phyloP scores from a whole-genome alignment of 2,329 filamentous ascomycete species.

The Ceratocystis albifundus region DNA sequence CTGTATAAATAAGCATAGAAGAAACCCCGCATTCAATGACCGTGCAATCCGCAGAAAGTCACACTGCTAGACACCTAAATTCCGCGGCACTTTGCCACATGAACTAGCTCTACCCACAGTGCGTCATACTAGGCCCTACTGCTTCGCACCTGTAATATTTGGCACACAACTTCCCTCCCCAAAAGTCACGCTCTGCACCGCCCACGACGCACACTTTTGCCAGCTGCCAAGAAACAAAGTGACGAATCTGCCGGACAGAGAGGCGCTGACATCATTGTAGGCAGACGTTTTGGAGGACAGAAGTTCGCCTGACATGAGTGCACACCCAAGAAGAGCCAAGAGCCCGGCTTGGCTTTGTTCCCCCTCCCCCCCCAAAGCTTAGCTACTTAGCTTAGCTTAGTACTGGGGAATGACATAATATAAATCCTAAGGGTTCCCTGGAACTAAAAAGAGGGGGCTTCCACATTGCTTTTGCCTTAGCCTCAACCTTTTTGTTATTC shows the following conservation, averaged over 20 bases:
- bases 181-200: slow-evolving; percentile 10
- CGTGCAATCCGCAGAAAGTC: background rate
- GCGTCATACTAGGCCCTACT: background rate
- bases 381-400: slow-evolving; percentile 2
- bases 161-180: background rate
- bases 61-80: background rate
- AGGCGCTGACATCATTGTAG: slow-evolving; percentile 11
- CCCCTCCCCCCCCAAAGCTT: background rate
- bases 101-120: background rate
- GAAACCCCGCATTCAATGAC: background rate
- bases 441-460: background rate
- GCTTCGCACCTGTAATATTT: background rate
- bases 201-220: slow-evolving; percentile 14
- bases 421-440: background rate
- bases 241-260: background rate
- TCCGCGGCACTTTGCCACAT: no score
- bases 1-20: background rate
- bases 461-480: slow-evolving; percentile 1
- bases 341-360: background rate
- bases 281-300: background rate
- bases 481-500: background rate
- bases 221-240: no score
- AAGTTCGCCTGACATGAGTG: background rate
- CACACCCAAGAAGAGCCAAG: background rate
- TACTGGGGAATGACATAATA: background rate